phyloP scores from a whole-genome alignment of 495 filamentous ascomycete species.

The Hypomontagnella monticulosa region DNA sequence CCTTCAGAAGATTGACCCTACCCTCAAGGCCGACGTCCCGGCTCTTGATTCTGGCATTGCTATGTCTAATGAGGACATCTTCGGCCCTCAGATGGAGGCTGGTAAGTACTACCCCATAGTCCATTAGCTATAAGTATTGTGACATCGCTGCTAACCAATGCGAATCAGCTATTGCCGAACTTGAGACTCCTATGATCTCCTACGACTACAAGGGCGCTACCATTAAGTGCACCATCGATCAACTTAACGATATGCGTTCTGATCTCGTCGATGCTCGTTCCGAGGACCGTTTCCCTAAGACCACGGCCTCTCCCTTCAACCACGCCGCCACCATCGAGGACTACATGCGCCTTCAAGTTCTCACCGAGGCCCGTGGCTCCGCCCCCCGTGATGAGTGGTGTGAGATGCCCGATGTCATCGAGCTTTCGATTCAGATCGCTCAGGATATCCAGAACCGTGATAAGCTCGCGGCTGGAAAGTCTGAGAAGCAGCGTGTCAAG shows the following conservation, averaged over 20 bases:
- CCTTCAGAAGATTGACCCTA: not conserved
- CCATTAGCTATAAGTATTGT: not conserved
- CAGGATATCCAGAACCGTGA: conserved; percentile 40
- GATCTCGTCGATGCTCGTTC: conserved; percentile 37
- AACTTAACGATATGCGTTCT: conserved; percentile 29
- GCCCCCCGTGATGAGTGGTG: conserved; percentile 34
- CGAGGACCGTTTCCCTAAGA: conserved; percentile 36
- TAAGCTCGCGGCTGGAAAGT: conserved; percentile 29
- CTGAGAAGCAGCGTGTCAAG: conserved; percentile 32
- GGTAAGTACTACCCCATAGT: conserved; percentile 11
- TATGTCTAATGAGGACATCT: not conserved
- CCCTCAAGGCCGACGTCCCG: not conserved
- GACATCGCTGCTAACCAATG: conserved; percentile 9
- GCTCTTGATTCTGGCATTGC: conserved; percentile 8
- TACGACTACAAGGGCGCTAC: not conserved
- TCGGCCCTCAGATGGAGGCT: not conserved
- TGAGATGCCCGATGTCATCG: conserved; percentile 11
- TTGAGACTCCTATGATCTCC: not conserved
- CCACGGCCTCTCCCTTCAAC: conserved; percentile 24
- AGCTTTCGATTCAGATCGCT: conserved; percentile 31
- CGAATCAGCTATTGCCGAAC: not conserved
- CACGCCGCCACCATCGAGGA: conserved; percentile 23
- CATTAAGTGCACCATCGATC: not conserved
- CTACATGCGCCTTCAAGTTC: conserved; percentile 20
- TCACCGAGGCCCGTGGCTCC: conserved; percentile 19